Evolutionary conservation across 2,329 filamentous ascomycete species (phyloP).

Genomic region (Arthroderma sp.): DNA sequence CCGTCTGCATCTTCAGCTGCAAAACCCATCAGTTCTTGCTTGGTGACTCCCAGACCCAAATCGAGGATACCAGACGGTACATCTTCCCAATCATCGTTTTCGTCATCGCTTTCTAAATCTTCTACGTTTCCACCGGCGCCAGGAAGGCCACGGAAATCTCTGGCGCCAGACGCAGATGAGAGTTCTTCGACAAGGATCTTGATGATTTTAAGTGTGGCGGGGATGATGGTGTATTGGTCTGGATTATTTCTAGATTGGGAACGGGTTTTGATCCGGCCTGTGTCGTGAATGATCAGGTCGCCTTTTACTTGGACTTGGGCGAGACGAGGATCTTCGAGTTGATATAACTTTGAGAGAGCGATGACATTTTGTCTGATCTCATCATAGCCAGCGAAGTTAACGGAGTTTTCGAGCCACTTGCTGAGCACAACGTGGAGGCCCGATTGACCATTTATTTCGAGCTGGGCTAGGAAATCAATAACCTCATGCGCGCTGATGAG

Average conservation of each 20-base stretch:
- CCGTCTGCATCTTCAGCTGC: constrained; percentile 42
- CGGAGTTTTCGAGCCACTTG: constrained; percentile 95
- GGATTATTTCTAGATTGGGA: constrained; percentile 81
- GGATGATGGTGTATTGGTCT: constrained; percentile 75
- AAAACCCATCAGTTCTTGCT: constrained; percentile 69
- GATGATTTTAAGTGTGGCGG: constrained; percentile 84
- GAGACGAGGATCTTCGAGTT: constrained; percentile 69
- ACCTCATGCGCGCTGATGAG: constrained; percentile 77
- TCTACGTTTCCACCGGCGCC: constrained; percentile 47
- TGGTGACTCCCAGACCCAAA: constrained; percentile 55
- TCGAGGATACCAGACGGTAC: constrained; percentile 61
- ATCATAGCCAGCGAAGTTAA: constrained; percentile 96
- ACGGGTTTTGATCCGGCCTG: constrained; percentile 81
- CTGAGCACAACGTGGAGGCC: constrained; percentile 79
- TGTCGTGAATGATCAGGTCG: constrained; percentile 69
- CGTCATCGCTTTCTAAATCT: constrained; percentile 51
- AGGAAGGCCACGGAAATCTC: constrained; percentile 39
- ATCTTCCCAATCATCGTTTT: constrained; percentile 83
- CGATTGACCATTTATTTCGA: constrained; percentile 60
- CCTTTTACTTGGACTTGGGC: constrained; percentile 75
- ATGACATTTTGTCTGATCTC: constrained; percentile 95
- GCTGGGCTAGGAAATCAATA: constrained; percentile 76
- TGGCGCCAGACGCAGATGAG: constrained; percentile 57
- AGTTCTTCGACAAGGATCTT: constrained; percentile 93
- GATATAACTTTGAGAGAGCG: constrained; percentile 81